phyloP scores from a whole-genome alignment of 1,284 basidiomycete species.

The Naganishia liquefaciens region DNA sequence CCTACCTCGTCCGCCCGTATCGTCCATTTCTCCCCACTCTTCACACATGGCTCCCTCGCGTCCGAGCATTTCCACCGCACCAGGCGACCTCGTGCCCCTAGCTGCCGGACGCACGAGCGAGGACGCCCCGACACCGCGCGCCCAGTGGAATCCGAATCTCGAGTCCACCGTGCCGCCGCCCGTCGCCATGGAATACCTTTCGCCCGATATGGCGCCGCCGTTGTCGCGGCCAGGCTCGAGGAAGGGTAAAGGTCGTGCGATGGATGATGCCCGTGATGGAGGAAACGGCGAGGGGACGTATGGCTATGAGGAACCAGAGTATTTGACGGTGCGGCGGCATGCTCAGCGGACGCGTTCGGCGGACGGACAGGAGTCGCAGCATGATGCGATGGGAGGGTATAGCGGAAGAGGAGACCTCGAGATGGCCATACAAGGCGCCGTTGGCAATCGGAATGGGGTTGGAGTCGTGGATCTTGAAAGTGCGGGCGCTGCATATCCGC shows the following conservation, averaged over 20 bases:
- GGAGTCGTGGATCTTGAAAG: slow-evolving; percentile 1
- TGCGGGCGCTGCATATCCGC: slow-evolving; percentile 36
- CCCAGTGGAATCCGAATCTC: slow-evolving; percentile 9
- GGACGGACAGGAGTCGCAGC: not conserved
- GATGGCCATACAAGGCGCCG: not conserved
- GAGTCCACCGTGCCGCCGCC: not conserved
- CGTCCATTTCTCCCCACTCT: too few relatives aligned
- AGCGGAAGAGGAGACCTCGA: not conserved
- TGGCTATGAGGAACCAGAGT: slow-evolving; percentile 12
- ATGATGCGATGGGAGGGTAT: not conserved
- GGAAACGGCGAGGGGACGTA: not conserved
- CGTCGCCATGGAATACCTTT: slow-evolving; percentile 3
- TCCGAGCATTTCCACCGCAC: slow-evolving; percentile 1
- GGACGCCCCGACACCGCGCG: slow-evolving; percentile 2
- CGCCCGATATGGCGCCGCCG: not conserved
- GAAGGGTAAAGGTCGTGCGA: slow-evolving; percentile 1
- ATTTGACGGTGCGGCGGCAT: not conserved
- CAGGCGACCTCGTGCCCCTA: not conserved
- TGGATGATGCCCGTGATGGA: too few relatives aligned
- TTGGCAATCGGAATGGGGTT: slow-evolving; percentile 7
- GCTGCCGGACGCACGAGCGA: not conserved
- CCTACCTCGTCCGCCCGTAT: not conserved
- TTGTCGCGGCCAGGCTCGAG: not conserved
- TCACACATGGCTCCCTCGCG: not conserved
- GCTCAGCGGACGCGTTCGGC: not conserved